Conservation (phyloP, 257 asterid genomes). For the Salvia rosmarinus region DNA sequence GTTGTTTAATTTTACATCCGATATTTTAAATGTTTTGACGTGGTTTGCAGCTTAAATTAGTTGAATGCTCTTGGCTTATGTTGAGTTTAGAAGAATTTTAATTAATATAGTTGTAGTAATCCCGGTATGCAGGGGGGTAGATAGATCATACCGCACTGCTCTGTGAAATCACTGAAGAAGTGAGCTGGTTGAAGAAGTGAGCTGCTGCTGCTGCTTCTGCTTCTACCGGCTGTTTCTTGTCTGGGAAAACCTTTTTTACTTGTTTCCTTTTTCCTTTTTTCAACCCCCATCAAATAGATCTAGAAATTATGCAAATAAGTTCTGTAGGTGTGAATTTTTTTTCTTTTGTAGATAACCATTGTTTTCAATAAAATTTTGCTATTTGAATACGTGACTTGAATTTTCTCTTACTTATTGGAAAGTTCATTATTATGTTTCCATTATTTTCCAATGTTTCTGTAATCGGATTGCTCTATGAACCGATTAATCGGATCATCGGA, state of each 20-base stretch:
- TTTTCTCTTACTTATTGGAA: not conserved
- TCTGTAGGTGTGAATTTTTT: not conserved
- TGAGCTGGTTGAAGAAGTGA: not conserved
- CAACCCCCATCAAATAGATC: not conserved
- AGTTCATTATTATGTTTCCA: not conserved
- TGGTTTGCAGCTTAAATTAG: too few species aligned
- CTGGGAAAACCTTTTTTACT: not conserved
- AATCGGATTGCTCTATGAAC: too few species aligned
- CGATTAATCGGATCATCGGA: too few species aligned
- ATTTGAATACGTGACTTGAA: not conserved
- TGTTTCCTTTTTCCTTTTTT: too few species aligned
- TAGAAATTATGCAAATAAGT: not conserved
- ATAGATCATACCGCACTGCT: not conserved
- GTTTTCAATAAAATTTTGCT: not conserved
- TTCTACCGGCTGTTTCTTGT: not conserved
- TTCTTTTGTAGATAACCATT: not conserved
- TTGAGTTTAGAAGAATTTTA: too few species aligned
- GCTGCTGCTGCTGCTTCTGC: too few species aligned
- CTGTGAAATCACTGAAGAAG: not conserved
- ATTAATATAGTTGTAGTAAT: too few species aligned
- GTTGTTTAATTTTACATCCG: too few species aligned
- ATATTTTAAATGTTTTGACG: too few species aligned
- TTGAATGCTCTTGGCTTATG: too few species aligned
- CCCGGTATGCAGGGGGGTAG: too few species aligned
- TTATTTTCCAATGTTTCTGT: not conserved